A percentile compares a stretch with the other conserved stretches of the same genome.
phyloP scores from a whole-genome alignment of 2,329 filamentous ascomycete genomes.

The Ophiostoma sp. region DNA sequence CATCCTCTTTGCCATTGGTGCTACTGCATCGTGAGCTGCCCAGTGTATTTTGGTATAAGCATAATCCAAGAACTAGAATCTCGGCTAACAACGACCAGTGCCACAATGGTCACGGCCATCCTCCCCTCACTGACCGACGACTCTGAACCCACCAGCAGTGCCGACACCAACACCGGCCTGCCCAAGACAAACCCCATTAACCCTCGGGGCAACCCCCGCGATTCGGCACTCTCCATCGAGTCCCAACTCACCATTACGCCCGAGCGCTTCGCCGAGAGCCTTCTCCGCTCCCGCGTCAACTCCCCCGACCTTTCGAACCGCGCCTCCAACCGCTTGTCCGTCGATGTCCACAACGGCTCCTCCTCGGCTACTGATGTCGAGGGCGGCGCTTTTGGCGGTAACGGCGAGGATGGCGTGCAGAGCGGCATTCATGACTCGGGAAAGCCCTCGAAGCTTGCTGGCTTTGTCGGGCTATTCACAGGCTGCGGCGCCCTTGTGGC shows the following conservation, averaged over 20 bases:
- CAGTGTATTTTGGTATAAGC: background rate
- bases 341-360: background rate
- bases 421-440: slow-evolving; percentile 26
- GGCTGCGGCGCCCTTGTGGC: slow-evolving; percentile 87
- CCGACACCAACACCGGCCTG: slow-evolving; percentile 45
- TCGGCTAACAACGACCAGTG: slow-evolving; percentile 35
- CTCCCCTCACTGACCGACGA: slow-evolving; percentile 66
- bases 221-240: slow-evolving; percentile 62
- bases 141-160: slow-evolving; percentile 28
- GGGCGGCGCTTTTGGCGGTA: slow-evolving; percentile 5
- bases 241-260: slow-evolving; percentile 73
- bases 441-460: slow-evolving; percentile 64
- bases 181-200: slow-evolving; percentile 33
- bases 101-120: slow-evolving; percentile 96
- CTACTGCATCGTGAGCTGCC: slow-evolving; percentile 67
- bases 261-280: slow-evolving; percentile 43
- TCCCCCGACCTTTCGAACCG: background rate
- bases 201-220: slow-evolving; percentile 38
- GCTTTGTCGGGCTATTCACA: slow-evolving; percentile 86
- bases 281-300: slow-evolving; percentile 17
- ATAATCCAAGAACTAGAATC: background rate
- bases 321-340: slow-evolving; percentile 23
- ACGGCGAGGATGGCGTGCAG: slow-evolving; percentile 25
- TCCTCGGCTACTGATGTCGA: background rate
- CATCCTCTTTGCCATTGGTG: slow-evolving; percentile 82